Conservation (phyloP, 2,329 filamentous ascomycete species). For the Talaromyces atroroseus region DNA sequence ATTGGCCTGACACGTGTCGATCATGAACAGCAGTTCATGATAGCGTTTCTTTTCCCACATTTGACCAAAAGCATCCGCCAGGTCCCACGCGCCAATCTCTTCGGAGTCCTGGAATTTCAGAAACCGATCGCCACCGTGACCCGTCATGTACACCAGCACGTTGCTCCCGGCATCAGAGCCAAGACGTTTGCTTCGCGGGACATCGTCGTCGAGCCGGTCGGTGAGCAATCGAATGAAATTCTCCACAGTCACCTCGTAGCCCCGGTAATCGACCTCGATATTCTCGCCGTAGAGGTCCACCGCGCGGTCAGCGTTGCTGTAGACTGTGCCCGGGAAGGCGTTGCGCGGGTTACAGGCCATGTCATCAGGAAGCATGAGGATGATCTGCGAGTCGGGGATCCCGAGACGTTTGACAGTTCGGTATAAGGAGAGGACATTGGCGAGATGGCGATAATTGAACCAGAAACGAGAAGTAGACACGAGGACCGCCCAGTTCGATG, state of each 20-base stretch:
- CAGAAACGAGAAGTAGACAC: conserved; percentile 98
- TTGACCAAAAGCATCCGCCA: conserved; percentile 95
- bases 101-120: conserved; percentile 97
- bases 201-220: conserved; percentile 88
- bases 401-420: conserved; percentile 96
- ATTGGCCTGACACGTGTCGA: conserved; percentile 98
- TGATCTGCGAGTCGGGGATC: conserved; percentile 97
- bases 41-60: conserved; percentile 99
- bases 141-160: conserved; percentile 98
- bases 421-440: conserved; percentile 95
- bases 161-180: conserved; percentile 94
- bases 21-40: conserved; percentile 98
- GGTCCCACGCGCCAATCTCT: conserved; percentile 92
- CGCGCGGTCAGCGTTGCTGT: conserved; percentile 94
- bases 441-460: conserved; percentile 99
- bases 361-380: conserved; percentile 99
- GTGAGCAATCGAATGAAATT: conserved; percentile 96
- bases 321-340: conserved; percentile 94
- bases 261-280: conserved; percentile 96
- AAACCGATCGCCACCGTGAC: conserved; percentile 95
- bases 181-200: conserved; percentile 87
- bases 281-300: conserved; percentile 97
- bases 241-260: conserved; percentile 97
- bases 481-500: conserved; percentile 98
- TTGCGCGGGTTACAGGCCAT: conserved; percentile 99